phyloP scores from a whole-genome alignment of 441 rosid species.

The Corymbia calophylla region DNA sequence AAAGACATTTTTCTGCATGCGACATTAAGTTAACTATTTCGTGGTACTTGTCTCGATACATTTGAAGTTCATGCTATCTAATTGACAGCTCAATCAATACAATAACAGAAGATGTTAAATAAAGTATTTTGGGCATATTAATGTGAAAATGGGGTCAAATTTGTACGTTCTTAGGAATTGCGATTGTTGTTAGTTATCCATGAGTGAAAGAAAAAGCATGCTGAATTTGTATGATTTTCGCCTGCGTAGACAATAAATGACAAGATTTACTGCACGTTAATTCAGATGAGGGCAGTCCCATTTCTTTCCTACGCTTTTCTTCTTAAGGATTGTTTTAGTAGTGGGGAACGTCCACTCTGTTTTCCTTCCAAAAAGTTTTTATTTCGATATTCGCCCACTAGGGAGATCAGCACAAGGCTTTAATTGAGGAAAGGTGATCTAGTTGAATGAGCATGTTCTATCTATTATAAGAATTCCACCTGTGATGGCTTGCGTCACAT shows the following conservation, averaged over 20 bases:
- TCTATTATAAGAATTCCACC: background rate
- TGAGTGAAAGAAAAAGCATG: background rate
- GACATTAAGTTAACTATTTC: no score
- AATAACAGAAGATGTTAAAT: no score
- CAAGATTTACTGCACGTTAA: background rate
- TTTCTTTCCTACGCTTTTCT: background rate
- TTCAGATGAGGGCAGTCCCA: background rate
- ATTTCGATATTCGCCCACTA: background rate
- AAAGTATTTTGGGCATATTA: no score
- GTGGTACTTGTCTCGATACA: no score
- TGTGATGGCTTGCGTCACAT: background rate
- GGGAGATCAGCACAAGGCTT: background rate
- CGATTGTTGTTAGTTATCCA: background rate
- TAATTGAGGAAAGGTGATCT: background rate
- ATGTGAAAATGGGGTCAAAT: no score
- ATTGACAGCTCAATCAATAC: no score
- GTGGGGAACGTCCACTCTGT: background rate
- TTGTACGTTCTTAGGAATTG: no score
- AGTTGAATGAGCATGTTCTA: background rate
- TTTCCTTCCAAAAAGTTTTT: background rate
- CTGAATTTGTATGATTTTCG: background rate
- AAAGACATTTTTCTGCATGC: no score
- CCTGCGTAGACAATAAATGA: background rate
- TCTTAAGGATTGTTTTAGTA: background rate
- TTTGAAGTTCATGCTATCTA: no score